Evolutionary conservation across 192 early-diverging fungal species (phyloP), one percentile per base, ranked within the genome.

Genomic region (Diversispora eburnea): DNA sequence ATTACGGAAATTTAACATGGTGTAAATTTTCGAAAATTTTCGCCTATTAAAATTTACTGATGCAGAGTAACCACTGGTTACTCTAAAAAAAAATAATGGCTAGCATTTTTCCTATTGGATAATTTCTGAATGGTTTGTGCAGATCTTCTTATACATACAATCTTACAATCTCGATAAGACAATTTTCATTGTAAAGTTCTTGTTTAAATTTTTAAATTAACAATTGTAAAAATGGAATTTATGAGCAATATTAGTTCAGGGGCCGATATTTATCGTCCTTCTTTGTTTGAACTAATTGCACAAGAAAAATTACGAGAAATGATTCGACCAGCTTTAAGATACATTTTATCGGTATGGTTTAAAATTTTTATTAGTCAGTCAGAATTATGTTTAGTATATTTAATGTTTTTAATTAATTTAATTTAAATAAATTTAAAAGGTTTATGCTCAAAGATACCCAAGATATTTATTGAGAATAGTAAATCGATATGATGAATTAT

Each of bases 401-500:
- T 55, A 19, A 70, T 70, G 48, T 20, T 4, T 25, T 10, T 25
- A 22, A 45, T 33, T 42, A 13, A 62, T 20, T 22, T 45, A 56
- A 19, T 72, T 42, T 67, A 52, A 45, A 5, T 54, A 67, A n/a
- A 12, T 9, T 17, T 64, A n/a, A n/a, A n/a, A 87, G 90, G 81
- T 92, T 8, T 95, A 93, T 77, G 94, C 93, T 19, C 93, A 94
- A 83, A 78, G 95, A 72, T 92, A 95, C 73, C 95, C 95, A 20
- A 87, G 93, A 70, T 87, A 91, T 67, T 82, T 95, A 42, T 79
- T 91, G 43, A 88, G 88, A 51, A 70, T 94, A 67, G 87, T 90
- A 22, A 92, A 92, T 82, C 77, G 87, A 76, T 88, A 90, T 71
- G 95, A 98, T 71, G 94, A 95, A 75, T 78, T 89, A 20, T 95